These are phyloP conservation scores for Mycosarcoma mackinlayi DNA, from an alignment of 1,284 basidiomycete species.

Conservation along the genomic window DNA sequence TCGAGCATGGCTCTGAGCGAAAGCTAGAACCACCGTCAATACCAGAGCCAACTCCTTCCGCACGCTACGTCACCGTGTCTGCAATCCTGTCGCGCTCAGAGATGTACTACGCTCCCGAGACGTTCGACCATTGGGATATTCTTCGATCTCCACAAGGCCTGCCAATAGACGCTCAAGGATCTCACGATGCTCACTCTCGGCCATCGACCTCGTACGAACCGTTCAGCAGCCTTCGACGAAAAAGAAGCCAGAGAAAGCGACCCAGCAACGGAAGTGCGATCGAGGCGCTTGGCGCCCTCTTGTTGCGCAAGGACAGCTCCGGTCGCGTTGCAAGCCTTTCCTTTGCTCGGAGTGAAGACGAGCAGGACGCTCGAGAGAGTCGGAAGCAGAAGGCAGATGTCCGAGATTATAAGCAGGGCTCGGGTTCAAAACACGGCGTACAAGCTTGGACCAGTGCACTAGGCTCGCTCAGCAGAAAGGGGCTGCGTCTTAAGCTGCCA, in stretches of 20 bases:
- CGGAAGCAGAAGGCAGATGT: background rate
- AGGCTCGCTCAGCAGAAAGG: constrained; percentile 14
- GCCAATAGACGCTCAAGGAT: background rate
- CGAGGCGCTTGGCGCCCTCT: constrained; percentile 61
- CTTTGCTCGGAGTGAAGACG: constrained; percentile 15
- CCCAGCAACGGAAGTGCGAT: constrained; percentile 63
- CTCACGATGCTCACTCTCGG: background rate
- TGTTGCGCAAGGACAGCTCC: constrained; percentile 56
- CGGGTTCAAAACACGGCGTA: constrained; percentile 22
- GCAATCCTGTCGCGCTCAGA: constrained; percentile 60
- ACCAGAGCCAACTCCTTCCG: constrained; percentile 6
- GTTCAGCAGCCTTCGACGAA: constrained; percentile 14
- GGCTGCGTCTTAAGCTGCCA: constrained; percentile 24
- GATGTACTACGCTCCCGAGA: constrained; percentile 41
- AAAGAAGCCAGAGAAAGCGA: constrained; percentile 23
- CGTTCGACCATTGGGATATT: constrained; percentile 28
- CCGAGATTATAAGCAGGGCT: background rate
- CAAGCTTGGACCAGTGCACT: constrained; percentile 32
- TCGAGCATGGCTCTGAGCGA: background rate
- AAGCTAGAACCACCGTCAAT: background rate
- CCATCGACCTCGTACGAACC: constrained; percentile 4
- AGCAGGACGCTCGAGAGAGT: background rate
- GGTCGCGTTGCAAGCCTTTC: constrained; percentile 56
- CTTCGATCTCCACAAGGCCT: constrained; percentile 22
- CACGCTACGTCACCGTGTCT: constrained; percentile 56